These are phyloP conservation scores for Penicillium paneum DNA, from an alignment of 2,329 filamentous ascomycete species.

Conservation along the genomic window DNA sequence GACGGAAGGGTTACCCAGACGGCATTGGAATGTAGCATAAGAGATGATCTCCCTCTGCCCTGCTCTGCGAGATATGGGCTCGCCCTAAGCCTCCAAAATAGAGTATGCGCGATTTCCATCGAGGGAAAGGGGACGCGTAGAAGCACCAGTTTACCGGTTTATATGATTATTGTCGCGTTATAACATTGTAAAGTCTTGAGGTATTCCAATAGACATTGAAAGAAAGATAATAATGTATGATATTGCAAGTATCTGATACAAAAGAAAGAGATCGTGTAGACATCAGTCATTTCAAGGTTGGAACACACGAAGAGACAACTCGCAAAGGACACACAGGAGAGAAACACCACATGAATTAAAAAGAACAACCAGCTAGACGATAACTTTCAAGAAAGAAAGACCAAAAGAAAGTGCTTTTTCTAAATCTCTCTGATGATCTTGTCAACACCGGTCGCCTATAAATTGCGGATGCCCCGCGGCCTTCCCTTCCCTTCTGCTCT, in stretches of 20 bases:
- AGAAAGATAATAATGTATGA: neutral
- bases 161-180: neutral
- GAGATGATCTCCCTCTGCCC: neutral
- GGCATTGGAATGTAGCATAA: conserved; percentile 6
- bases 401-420: conserved; percentile 22
- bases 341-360: neutral
- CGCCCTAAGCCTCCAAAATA: neutral
- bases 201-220: neutral
- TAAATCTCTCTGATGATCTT: conserved; percentile 35
- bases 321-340: neutral
- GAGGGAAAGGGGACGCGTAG: conserved; percentile 4
- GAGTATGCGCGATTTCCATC: conserved; percentile 9
- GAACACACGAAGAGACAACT: neutral
- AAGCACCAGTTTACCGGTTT: neutral
- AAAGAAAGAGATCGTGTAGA: neutral
- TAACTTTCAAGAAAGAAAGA: neutral
- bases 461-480: conserved; percentile 43
- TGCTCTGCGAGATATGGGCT: neutral
- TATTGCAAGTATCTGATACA: neutral
- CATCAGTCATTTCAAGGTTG: neutral
- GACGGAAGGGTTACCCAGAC: neutral
- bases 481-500: conserved; percentile 36
- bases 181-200: neutral
- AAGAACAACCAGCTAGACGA: neutral
- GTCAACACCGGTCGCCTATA: conserved; percentile 44